Evolutionary conservation across 352 stramenopile genomes (phyloP).

Genomic region (Globisporangium splendens): DNA sequence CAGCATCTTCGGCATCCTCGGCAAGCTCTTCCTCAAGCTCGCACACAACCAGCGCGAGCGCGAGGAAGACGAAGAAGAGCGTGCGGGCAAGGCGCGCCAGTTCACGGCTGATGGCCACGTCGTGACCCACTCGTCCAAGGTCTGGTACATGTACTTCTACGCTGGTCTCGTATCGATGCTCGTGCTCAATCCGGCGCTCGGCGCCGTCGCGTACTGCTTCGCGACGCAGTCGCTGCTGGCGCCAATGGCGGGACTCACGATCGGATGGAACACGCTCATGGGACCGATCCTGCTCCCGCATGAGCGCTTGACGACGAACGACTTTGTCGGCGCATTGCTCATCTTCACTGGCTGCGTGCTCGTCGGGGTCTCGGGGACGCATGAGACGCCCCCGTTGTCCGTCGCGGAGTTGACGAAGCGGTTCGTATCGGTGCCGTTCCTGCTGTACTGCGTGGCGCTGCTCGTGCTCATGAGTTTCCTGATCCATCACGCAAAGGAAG

Average conservation of each 20-base stretch:
- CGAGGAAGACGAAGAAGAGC: slow-evolving; percentile 42
- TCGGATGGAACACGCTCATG: slow-evolving; percentile 82
- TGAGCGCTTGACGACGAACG: slow-evolving; percentile 66
- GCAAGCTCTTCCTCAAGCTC: slow-evolving; percentile 81
- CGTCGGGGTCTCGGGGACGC: slow-evolving; percentile 64
- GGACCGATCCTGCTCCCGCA: slow-evolving; percentile 65
- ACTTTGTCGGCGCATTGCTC: slow-evolving; percentile 68
- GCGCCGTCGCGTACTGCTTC: slow-evolving; percentile 67
- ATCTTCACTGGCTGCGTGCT: slow-evolving; percentile 80
- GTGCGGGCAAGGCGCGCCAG: slow-evolving; percentile 21
- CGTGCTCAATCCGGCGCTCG: slow-evolving; percentile 67
- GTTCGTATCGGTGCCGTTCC: slow-evolving; percentile 62
- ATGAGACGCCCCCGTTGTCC: slow-evolving; percentile 55
- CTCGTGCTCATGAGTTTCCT: slow-evolving; percentile 45
- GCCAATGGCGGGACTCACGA: slow-evolving; percentile 79
- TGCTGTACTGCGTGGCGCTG: slow-evolving; percentile 49
- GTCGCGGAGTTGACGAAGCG: slow-evolving; percentile 47
- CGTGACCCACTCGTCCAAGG: slow-evolving; percentile 10
- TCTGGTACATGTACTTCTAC: slow-evolving; percentile 73
- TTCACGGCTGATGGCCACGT: slow-evolving; percentile 16
- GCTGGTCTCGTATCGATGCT: slow-evolving; percentile 67
- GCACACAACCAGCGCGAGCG: slow-evolving; percentile 67
- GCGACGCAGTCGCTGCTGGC: slow-evolving; percentile 75
- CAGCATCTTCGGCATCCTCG: slow-evolving; percentile 75
- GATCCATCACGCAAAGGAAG: slow-evolving; percentile 47